Conservation (phyloP, 202 grass and related monocot species). For the Bolboschoenoplectus hybrid region DNA sequence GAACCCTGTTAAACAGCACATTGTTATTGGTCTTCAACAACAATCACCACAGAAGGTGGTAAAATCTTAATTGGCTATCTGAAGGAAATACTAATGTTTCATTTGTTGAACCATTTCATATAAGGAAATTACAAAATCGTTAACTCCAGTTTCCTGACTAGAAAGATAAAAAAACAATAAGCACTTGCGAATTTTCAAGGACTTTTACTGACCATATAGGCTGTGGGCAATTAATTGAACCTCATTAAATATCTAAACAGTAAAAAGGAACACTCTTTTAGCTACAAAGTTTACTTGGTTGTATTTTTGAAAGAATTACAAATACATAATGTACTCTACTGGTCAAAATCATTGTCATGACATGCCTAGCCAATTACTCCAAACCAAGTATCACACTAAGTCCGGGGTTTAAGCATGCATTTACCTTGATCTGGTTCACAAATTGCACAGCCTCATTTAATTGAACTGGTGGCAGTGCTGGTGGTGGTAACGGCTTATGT, state of each 20-base stretch:
- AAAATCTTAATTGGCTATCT: constrained; percentile 8
- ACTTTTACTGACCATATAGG: background rate
- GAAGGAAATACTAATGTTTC: background rate
- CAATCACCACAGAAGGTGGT: background rate
- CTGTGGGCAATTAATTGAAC: background rate
- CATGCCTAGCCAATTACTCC: background rate
- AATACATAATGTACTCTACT: background rate
- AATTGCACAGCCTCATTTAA: constrained; percentile 87
- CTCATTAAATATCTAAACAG: background rate
- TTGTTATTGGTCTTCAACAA: background rate
- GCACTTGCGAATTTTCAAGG: background rate
- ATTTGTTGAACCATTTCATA: background rate
- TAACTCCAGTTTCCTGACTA: background rate
- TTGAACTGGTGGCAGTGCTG: constrained; percentile 54
- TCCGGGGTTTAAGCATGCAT: constrained; percentile 9
- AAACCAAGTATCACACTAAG: background rate
- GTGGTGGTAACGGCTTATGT: constrained; percentile 36
- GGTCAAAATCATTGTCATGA: background rate
- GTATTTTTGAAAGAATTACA: background rate
- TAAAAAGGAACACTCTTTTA: background rate
- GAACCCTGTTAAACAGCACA: background rate
- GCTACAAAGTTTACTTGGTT: constrained; percentile 4
- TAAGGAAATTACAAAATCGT: background rate
- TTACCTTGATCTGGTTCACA: constrained; percentile 94
- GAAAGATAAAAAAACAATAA: background rate